Percentiles rank a stretch among this genome's conserved stretches.
phyloP scores from a whole-genome alignment of 225 moss, liverwort and hornwort genomes.

The Pleurozium schreberi region DNA sequence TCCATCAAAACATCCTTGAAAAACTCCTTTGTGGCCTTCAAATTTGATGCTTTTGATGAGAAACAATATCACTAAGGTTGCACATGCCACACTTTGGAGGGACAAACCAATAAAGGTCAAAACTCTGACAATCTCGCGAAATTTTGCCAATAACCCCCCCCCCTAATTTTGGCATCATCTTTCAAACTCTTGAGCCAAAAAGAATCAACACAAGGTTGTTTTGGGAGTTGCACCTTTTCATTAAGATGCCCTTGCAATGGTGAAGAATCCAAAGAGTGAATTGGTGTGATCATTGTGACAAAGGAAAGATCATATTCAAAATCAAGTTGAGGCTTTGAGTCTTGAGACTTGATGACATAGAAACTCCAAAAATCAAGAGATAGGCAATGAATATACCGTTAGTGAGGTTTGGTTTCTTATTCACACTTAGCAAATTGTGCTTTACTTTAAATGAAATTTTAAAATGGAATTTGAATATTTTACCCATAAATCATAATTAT shows the following conservation, averaged over 20 bases:
- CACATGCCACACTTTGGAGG: no score
- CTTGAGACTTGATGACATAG: background rate
- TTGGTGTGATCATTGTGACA: background rate
- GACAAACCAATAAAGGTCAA: no score
- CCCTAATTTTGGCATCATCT: background rate
- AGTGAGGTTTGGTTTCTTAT: background rate
- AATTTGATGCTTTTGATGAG: background rate
- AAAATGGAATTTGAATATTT: background rate
- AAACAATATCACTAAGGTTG: background rate
- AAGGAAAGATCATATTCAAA: background rate
- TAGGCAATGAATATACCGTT: background rate
- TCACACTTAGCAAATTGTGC: accelerated
- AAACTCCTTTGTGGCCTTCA: background rate
- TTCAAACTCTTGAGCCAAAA: accelerated
- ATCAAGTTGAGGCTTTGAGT: background rate
- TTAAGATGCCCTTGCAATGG: accelerated
- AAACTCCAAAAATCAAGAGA: background rate
- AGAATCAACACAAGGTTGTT: background rate
- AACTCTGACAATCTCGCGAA: no score
- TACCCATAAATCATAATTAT: background rate
- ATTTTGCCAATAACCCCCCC: no score
- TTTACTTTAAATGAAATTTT: background rate
- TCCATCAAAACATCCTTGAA: background rate
- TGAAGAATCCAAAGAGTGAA: background rate
- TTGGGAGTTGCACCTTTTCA: background rate